Evolutionary conservation across 352 stramenopile species (phyloP).

Genomic region (Lagenidium sp.): DNA sequence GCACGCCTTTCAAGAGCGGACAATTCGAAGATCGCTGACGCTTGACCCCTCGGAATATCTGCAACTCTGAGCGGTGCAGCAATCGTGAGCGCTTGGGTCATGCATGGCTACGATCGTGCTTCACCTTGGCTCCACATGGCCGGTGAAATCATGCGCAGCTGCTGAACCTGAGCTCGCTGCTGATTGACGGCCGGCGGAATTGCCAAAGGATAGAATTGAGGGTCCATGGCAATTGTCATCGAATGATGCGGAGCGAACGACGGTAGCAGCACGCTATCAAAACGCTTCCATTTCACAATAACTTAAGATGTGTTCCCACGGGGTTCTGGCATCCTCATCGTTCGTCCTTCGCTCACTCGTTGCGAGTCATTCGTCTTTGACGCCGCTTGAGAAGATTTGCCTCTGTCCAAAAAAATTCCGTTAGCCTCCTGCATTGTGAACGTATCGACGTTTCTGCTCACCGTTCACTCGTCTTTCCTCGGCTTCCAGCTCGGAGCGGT

Average conservation of each 20-base stretch:
- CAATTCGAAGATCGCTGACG: no score
- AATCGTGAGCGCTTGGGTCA: no score
- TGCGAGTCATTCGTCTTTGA: slow-evolving; percentile 6
- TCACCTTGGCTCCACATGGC: neutral
- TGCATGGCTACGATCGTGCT: no score
- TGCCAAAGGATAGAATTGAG: neutral
- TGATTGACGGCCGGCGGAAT: neutral
- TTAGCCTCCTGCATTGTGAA: neutral
- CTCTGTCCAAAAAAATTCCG: neutral
- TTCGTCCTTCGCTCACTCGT: neutral
- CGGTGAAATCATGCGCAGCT: neutral
- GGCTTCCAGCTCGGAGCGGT: slow-evolving; percentile 4
- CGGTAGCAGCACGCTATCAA: neutral
- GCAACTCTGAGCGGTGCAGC: no score
- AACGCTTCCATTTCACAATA: neutral
- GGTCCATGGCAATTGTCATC: no score
- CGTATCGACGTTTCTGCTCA: neutral
- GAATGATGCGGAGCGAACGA: neutral
- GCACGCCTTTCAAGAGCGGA: no score
- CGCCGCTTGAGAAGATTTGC: slow-evolving; percentile 7
- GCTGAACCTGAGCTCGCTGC: no score
- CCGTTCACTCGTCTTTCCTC: slow-evolving; percentile 4
- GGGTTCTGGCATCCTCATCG: neutral
- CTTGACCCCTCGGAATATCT: no score
- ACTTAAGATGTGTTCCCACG: neutral